Evolutionary conservation across 2,329 filamentous ascomycete species (phyloP).

Genomic region (Colletotrichum ledebouriae): DNA sequence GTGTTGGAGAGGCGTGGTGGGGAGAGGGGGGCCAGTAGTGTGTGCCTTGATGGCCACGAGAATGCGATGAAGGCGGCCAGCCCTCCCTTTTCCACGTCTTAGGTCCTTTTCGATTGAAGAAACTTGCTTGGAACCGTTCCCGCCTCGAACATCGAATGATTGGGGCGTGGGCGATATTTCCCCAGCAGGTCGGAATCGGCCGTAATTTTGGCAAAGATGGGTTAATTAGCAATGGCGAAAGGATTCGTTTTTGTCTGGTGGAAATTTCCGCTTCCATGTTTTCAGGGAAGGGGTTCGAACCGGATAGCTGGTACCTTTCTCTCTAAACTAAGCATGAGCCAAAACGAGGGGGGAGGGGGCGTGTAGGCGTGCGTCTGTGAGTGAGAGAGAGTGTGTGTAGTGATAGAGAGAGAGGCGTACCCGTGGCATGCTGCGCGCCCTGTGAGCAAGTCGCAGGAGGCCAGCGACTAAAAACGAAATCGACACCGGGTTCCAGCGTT

Average conservation of each 20-base stretch:
- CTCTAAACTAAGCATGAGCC: background rate
- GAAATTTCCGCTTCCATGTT: conserved; percentile 11
- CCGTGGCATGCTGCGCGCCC: conserved; percentile 24
- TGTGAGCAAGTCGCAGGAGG: conserved; percentile 31
- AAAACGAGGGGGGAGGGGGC: background rate
- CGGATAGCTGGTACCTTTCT: conserved; percentile 29
- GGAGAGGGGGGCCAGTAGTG: too few relatives aligned
- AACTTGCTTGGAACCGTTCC: background rate
- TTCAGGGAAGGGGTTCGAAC: conserved; percentile 17
- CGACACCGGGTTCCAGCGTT: conserved; percentile 30
- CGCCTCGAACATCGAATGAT: conserved; percentile 3
- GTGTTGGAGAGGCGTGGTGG: background rate
- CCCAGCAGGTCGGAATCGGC: conserved; percentile 22
- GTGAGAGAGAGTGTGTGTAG: background rate
- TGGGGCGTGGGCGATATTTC: conserved; percentile 5
- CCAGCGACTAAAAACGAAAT: conserved; percentile 19
- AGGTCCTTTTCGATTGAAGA: background rate
- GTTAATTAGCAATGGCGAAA: conserved; percentile 7
- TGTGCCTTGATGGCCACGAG: background rate
- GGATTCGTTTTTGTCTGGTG: conserved; percentile 1
- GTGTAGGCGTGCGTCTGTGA: background rate
- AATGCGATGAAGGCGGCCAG: too few relatives aligned
- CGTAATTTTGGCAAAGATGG: conserved; percentile 9
- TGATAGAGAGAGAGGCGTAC: conserved; percentile 11
- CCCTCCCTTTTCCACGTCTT: background rate